Evolutionary conservation across 2,329 filamentous ascomycete species (phyloP).

Genomic region (Graphiopsis chlorocephala): DNA sequence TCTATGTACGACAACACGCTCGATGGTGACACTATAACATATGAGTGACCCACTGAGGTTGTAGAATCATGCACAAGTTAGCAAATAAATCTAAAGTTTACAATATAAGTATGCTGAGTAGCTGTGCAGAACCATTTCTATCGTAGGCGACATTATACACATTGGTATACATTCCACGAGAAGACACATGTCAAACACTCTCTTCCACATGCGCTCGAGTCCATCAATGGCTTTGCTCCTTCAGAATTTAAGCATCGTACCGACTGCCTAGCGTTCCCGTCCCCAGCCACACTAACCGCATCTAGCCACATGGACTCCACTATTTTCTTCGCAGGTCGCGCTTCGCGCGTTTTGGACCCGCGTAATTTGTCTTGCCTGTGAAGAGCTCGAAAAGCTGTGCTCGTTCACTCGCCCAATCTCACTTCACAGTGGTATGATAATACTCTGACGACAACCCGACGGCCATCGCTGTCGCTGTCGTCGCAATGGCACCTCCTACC

Average conservation of each 20-base stretch:
- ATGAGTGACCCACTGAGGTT: too few relatives aligned
- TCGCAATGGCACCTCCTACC: not conserved
- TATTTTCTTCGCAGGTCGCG: not conserved
- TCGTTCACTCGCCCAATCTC: not conserved
- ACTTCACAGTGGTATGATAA: not conserved
- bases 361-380: not conserved
- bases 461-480: slow-evolving; percentile 1
- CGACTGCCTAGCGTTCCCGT: not conserved
- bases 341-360: not conserved
- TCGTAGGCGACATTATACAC: not conserved
- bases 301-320: too few relatives aligned
- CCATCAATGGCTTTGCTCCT: not conserved
- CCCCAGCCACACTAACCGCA: not conserved
- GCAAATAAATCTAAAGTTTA: not conserved
- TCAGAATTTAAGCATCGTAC: not conserved
- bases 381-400: not conserved
- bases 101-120: not conserved
- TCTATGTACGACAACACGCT: not conserved
- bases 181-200: not conserved
- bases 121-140: accelerated
- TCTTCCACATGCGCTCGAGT: not conserved
- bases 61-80: not conserved
- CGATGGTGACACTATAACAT: not conserved
- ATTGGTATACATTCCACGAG: not conserved
- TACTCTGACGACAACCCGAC: slow-evolving; percentile 5